A percentile compares a stretch with the other conserved stretches of the same genome.
Conservation (phyloP, 2,329 filamentous ascomycete species). For the Ophiostoma sp. region DNA sequence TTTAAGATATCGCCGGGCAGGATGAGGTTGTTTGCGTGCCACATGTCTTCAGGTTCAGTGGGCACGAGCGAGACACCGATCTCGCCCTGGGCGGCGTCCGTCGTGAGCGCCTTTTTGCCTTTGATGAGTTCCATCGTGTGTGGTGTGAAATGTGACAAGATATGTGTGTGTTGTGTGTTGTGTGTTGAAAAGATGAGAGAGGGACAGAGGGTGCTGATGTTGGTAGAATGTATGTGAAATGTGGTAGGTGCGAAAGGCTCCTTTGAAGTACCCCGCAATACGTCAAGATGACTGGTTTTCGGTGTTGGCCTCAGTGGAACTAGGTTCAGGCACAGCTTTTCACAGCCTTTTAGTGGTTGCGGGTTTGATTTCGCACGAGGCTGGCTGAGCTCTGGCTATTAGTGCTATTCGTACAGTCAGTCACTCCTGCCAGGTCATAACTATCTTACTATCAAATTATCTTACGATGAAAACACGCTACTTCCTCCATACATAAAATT, state of each 20-base stretch:
- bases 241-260: background rate
- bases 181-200: background rate
- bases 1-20: conserved; percentile 53
- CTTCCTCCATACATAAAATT: background rate
- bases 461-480: background rate
- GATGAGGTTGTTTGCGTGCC: conserved; percentile 64
- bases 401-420: background rate
- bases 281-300: background rate
- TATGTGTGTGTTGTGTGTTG: background rate
- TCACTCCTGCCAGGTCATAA: background rate
- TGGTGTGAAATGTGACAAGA: background rate
- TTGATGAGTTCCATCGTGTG: conserved; percentile 35
- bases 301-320: background rate
- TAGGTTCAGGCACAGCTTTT: background rate
- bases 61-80: conserved; percentile 44
- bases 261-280: background rate
- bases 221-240: no score
- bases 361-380: background rate
- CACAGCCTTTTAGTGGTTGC: background rate
- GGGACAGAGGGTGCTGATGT: background rate
- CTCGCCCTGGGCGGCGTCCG: conserved; percentile 41
- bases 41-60: conserved; percentile 50
- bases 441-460: background rate
- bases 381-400: background rate
- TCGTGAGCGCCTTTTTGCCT: conserved; percentile 40